Conservation (phyloP, 108 stramenopile genomes). For the Nitzschia palea region DNA sequence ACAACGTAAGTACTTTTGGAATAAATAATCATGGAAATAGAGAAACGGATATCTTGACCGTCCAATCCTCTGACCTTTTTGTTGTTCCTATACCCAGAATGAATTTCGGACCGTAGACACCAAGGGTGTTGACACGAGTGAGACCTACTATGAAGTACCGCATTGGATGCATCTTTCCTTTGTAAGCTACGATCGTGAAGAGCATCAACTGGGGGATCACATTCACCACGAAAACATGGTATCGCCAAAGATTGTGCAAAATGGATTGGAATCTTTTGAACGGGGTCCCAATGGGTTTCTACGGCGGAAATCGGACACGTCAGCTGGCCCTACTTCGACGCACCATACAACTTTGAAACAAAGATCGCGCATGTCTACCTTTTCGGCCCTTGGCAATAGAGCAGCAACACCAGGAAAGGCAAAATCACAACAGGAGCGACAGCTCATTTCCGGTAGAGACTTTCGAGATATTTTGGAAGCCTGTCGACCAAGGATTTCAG, state of each 20-base stretch:
- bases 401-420: slow-evolving; percentile 31
- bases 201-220: slow-evolving; percentile 23
- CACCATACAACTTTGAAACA: not conserved
- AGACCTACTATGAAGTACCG: slow-evolving; percentile 76
- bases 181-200: slow-evolving; percentile 67
- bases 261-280: slow-evolving; percentile 29
- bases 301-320: not conserved
- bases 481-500: slow-evolving; percentile 63
- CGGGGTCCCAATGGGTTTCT: slow-evolving; percentile 56
- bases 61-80: too few species aligned
- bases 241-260: slow-evolving; percentile 12
- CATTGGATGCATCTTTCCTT: slow-evolving; percentile 92
- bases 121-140: slow-evolving; percentile 30
- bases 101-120: slow-evolving; percentile 26
- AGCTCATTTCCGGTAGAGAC: slow-evolving; percentile 69
- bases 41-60: not conserved
- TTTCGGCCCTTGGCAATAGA: slow-evolving; percentile 38
- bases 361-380: slow-evolving; percentile 17
- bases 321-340: not conserved
- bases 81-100: too few species aligned
- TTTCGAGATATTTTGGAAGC: slow-evolving; percentile 86
- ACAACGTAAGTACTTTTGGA: slow-evolving; percentile 45
- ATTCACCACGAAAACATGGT: slow-evolving; percentile 19
- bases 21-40: not conserved
- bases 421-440: slow-evolving; percentile 53